Evolutionary conservation across 805 yeast species (phyloP), one percentile per base, ranked within the genome.

Genomic region (Spathaspora sp.): DNA sequence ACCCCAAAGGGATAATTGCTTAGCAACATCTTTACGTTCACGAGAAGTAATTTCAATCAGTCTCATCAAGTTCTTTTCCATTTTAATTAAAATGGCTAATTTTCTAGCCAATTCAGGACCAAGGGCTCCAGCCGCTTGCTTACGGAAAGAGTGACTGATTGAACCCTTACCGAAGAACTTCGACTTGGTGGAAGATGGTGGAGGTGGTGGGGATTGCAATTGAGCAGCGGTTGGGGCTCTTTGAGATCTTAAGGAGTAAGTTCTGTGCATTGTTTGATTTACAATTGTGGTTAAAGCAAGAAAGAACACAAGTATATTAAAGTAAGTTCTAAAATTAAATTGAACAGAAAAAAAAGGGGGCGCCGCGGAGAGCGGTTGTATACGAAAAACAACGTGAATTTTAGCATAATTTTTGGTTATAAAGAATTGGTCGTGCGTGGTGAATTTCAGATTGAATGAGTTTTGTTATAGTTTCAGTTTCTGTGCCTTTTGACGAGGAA

Each of bases 1-100:
- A 77, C 99, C 99, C 99, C 99, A 93, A 60, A 86, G 71, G 35
- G 97, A 91, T 70, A 93, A 82, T 79, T 93, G 98, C 79, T 91
- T 92, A 63, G 98, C 99, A 61, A 92, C 97, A 65, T 87, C 92
- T 70, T 92, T 86, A 72, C 97, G 85, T 79, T 94, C 98, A 64
- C 87, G 83, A 61, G 97, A 90, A 54, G 90, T 92, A 58, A 89
- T 79, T 78, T 94, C 98, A 65, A 94, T 80, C 56, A 96, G 85
- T 73, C 97, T 86, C 88, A 92, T 86, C 58, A 93, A 87, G 72
- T 89, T 88, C 82, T 94, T 94, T 79, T 93, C 99, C 81, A 91
- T 88, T 82, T 93, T 94, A 69, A 94, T 89, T 69, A 89, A 82
- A 65, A 87, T 91, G 42, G 96, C 86, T 66, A 93, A 82, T 70